phyloP scores from a whole-genome alignment of 108 stramenopile species.

The Nitzschia palea region DNA sequence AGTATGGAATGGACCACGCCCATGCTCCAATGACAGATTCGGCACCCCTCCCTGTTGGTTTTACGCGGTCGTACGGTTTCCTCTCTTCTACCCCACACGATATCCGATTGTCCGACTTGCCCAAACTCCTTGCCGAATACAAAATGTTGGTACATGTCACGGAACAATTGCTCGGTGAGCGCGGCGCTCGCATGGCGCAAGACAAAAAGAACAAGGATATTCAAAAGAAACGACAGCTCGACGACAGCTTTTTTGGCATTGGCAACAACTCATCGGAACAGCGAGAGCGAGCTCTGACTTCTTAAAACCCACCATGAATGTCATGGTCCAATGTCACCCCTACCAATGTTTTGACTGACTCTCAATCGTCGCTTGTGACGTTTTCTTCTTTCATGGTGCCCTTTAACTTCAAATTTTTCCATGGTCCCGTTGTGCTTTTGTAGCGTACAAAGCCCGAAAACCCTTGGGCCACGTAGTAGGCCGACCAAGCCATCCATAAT shows the following conservation, averaged over 20 bases:
- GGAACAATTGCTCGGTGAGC: slow-evolving; percentile 66
- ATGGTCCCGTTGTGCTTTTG: not conserved
- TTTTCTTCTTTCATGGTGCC: too few relatives aligned
- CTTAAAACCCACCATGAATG: too few relatives aligned
- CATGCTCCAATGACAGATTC: slow-evolving; percentile 13
- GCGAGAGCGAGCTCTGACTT: slow-evolving; percentile 6
- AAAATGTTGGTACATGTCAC: slow-evolving; percentile 71
- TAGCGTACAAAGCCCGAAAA: slow-evolving; percentile 15
- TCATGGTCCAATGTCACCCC: too few relatives aligned
- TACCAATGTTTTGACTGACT: too few relatives aligned
- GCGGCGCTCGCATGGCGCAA: slow-evolving; percentile 20
- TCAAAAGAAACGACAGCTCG: slow-evolving; percentile 2
- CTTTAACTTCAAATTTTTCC: not conserved
- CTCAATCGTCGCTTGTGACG: too few relatives aligned
- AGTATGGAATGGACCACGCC: slow-evolving; percentile 1
- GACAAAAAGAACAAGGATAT: slow-evolving; percentile 19
- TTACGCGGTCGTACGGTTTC: slow-evolving; percentile 68
- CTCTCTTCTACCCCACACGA: slow-evolving; percentile 60
- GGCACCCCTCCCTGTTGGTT: slow-evolving; percentile 44
- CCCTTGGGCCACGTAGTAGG: slow-evolving; percentile 19
- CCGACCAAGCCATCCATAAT: slow-evolving; percentile 24
- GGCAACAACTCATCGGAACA: not conserved
- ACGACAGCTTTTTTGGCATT: slow-evolving; percentile 14
- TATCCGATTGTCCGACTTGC: slow-evolving; percentile 68
- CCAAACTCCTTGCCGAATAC: slow-evolving; percentile 71